phyloP scores from a whole-genome alignment of 352 stramenopile genomes.

The Discostella stelligera region DNA sequence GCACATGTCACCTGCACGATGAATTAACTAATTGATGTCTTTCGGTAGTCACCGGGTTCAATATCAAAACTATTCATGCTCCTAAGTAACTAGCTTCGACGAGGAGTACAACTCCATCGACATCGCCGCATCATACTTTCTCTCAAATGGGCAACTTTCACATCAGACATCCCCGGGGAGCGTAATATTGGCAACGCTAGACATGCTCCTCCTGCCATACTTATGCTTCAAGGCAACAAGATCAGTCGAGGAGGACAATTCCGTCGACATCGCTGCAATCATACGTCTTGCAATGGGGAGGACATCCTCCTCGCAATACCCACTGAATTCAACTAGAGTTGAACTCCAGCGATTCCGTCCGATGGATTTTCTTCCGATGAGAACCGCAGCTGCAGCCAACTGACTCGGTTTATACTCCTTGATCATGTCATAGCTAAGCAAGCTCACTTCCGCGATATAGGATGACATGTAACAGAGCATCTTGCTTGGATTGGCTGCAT shows the following conservation, averaged over 20 bases:
- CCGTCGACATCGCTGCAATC: slow-evolving; percentile 73
- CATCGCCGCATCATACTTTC: slow-evolving; percentile 75
- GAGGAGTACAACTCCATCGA: slow-evolving; percentile 44
- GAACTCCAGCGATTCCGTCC: slow-evolving; percentile 84
- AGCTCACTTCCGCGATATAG: slow-evolving; percentile 96
- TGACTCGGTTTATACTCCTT: slow-evolving; percentile 93
- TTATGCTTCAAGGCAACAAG: slow-evolving; percentile 86
- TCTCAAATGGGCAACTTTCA: background rate
- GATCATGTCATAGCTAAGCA: slow-evolving; percentile 98
- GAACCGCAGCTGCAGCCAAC: slow-evolving; percentile 94
- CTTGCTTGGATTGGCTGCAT: slow-evolving; percentile 85
- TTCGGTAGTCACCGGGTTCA: too few relatives aligned
- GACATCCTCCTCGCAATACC: slow-evolving; percentile 85
- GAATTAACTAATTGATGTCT: too few relatives aligned
- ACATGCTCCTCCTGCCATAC: slow-evolving; percentile 83
- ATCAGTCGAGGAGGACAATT: slow-evolving; percentile 52
- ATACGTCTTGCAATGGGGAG: slow-evolving; percentile 79
- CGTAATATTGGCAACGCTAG: slow-evolving; percentile 75
- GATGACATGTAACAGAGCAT: slow-evolving; percentile 91
- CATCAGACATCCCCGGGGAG: slow-evolving; percentile 69
- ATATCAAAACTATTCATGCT: background rate
- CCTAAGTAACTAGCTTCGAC: slow-evolving; percentile 68
- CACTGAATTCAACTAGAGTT: slow-evolving; percentile 87
- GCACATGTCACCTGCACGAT: too few relatives aligned
- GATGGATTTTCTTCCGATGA: slow-evolving; percentile 89